phyloP scores from a whole-genome alignment of 108 stramenopile genomes.

The Heterococcus sp. region DNA sequence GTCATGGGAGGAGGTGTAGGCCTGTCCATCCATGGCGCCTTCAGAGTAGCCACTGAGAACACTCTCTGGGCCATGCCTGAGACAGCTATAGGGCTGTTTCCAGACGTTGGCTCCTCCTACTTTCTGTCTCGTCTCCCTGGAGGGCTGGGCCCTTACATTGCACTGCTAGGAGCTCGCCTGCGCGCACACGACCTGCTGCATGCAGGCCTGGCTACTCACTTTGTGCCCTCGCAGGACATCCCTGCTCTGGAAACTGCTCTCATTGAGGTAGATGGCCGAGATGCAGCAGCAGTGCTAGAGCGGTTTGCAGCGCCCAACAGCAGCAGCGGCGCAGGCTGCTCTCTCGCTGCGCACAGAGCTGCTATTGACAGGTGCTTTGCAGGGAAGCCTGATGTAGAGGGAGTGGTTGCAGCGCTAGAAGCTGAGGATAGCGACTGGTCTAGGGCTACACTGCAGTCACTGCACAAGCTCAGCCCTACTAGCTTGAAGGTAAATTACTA shows the following conservation, averaged over 20 bases:
- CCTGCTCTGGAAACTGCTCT: conserved; percentile 16
- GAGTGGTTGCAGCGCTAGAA: not conserved
- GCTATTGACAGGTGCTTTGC: conserved; percentile 25
- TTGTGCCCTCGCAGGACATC: conserved; percentile 65
- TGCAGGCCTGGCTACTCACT: conserved; percentile 90
- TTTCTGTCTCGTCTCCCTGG: conserved; percentile 78
- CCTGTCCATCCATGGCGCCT: conserved; percentile 79
- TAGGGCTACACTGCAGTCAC: conserved; percentile 19
- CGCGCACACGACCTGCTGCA: conserved; percentile 74
- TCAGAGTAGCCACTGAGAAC: conserved; percentile 87
- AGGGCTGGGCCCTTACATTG: conserved; percentile 79
- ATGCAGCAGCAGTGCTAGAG: conserved; percentile 3
- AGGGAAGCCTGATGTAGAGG: conserved; percentile 35
- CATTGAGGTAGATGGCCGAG: not conserved
- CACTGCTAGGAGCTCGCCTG: conserved; percentile 81
- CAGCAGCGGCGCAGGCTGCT: not conserved
- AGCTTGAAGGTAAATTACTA: conserved; percentile 8
- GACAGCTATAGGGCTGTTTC: conserved; percentile 88
- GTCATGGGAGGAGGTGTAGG: conserved; percentile 99
- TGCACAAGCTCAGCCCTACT: conserved; percentile 35
- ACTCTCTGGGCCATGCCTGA: conserved; percentile 96
- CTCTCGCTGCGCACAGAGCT: not conserved
- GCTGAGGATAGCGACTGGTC: conserved; percentile 7
- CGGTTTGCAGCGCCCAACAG: not conserved
- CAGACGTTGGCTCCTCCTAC: conserved; percentile 88